A percentile compares a stretch with the other conserved stretches of the same genome.
Evolutionary conservation across 2,329 filamentous ascomycete species (phyloP).

Genomic region (Trichophyton verrucosum): DNA sequence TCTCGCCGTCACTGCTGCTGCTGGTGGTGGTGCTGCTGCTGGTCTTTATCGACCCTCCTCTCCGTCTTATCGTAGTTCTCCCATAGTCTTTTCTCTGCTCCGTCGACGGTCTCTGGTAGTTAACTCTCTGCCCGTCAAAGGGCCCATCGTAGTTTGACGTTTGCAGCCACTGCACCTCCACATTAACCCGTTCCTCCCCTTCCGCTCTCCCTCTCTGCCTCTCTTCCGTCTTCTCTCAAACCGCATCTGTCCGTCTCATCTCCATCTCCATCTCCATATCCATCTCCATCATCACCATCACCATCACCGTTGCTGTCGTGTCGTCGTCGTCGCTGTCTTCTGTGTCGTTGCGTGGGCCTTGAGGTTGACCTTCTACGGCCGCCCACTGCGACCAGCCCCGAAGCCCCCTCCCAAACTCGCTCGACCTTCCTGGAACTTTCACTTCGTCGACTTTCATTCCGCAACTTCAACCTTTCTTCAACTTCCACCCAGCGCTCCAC

Average conservation of each 20-base stretch:
- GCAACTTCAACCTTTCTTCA: constrained; percentile 9
- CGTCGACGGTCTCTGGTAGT: not conserved
- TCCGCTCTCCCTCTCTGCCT: not conserved
- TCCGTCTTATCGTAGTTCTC: not conserved
- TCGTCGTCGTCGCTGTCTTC: not conserved
- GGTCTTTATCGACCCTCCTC: not conserved
- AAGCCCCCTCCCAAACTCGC: constrained; percentile 5
- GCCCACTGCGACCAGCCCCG: not conserved
- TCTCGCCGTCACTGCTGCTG: not conserved
- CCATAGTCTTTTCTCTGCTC: not conserved
- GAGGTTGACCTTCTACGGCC: not conserved
- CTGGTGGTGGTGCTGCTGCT: no score
- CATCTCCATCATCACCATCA: no score
- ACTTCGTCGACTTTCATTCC: constrained; percentile 8
- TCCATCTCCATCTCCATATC: no score
- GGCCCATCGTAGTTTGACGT: not conserved
- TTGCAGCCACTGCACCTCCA: not conserved
- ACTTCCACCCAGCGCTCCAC: not conserved
- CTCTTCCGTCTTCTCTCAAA: not conserved
- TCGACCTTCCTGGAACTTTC: not conserved
- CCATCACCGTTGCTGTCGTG: not conserved
- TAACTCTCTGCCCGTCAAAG: no score
- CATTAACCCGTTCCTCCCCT: not conserved
- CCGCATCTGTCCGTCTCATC: no score
- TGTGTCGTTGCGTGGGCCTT: not conserved